Base-by-base conservation (phyloP, 2,329 filamentous ascomycete genomes). In the Triangularia verruculosa region DNA sequence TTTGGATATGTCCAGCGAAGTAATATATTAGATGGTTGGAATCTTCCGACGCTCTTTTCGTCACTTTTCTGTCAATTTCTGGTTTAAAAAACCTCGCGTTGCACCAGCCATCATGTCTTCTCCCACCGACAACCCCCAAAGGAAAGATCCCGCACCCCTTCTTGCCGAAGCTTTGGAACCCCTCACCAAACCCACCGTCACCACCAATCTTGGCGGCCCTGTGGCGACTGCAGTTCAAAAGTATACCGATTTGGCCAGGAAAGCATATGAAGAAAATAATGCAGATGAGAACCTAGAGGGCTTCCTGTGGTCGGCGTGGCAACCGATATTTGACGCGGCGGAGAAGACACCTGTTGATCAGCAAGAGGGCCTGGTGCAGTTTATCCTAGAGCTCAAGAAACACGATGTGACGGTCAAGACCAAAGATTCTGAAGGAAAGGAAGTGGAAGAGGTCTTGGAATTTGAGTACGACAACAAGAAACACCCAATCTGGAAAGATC, bases 401-500 rank as follows among this genome's bases (percentile, higher is more conserved):
- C 39, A 47, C 1, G 39, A 47, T 11, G 30, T 12, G 7, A 32
- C 30, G 3, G 30, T 12, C 30, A 32, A 6, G 11, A 32, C 30
- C 30, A 32, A 32, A 12, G 30, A 32, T 12, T 32, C 30, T 2
- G 30, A 12, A 32, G 30, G 30, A 32, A 32, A 32, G 9, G 30
- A 32, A 32, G 30, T 12, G 30, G 30, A 32, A 32, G 30, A 11
- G 30, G 30, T 32, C 5, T 12, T 32, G 30, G 30, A 32, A 11
- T 32, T 11, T 6, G 30, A 11, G 7, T 11, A 17, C 8, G n/a
- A 20, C n/a, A 6, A 7, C 3, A 47, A 47, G 9, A n/a, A n/a
- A n/a, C n/a, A n/a, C n/a, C n/a, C n/a, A n/a, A 4, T 47, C 5
- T 75, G 73, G 73, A 67, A 58, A 28, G 72, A 72, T n/a, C 53